phyloP scores from a whole-genome alignment of 768 basidiomycete genomes.

The Boletus rufocinnamomeus region DNA sequence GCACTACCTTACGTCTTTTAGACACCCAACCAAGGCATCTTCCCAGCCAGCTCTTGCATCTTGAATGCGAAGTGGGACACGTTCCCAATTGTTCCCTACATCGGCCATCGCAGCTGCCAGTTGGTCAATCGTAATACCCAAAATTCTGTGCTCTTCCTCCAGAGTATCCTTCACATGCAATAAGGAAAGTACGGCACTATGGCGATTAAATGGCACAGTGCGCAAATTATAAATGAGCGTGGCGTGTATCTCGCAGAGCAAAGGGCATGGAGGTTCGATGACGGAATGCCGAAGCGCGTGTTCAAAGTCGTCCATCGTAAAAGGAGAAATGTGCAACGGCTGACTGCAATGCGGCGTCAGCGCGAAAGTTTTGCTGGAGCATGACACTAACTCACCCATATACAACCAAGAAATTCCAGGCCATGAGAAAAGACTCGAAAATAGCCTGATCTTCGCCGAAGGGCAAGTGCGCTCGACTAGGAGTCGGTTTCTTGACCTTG shows the following conservation, averaged over 20 bases:
- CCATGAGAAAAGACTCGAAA: slow-evolving; percentile 87
- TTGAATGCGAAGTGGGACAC: slow-evolving; percentile 65
- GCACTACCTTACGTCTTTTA: slow-evolving; percentile 78
- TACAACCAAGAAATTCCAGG: slow-evolving; percentile 92
- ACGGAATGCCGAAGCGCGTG: slow-evolving; percentile 78
- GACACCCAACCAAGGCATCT: slow-evolving; percentile 82
- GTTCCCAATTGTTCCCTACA: slow-evolving; percentile 86
- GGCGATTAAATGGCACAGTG: slow-evolving; percentile 76
- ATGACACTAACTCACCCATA: slow-evolving; percentile 71
- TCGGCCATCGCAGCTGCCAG: slow-evolving; percentile 72
- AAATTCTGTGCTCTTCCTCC: slow-evolving; percentile 44
- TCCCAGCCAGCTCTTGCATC: slow-evolving; percentile 90
- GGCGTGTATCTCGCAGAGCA: slow-evolving; percentile 89
- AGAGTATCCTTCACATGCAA: slow-evolving; percentile 42
- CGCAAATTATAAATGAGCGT: slow-evolving; percentile 85
- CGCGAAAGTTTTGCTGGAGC: not conserved
- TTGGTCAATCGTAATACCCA: slow-evolving; percentile 63
- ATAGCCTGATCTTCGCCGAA: slow-evolving; percentile 62
- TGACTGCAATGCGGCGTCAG: slow-evolving; percentile 50
- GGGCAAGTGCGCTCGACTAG: slow-evolving; percentile 62
- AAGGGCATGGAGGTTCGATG: slow-evolving; percentile 65
- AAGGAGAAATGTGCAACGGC: slow-evolving; percentile 83
- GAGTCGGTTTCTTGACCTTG: slow-evolving; percentile 64
- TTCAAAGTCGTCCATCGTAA: slow-evolving; percentile 93
- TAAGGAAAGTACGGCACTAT: slow-evolving; percentile 73